Evolutionary conservation across 208 protist genomes (phyloP).

Genomic region (Porcisia hertigi): DNA sequence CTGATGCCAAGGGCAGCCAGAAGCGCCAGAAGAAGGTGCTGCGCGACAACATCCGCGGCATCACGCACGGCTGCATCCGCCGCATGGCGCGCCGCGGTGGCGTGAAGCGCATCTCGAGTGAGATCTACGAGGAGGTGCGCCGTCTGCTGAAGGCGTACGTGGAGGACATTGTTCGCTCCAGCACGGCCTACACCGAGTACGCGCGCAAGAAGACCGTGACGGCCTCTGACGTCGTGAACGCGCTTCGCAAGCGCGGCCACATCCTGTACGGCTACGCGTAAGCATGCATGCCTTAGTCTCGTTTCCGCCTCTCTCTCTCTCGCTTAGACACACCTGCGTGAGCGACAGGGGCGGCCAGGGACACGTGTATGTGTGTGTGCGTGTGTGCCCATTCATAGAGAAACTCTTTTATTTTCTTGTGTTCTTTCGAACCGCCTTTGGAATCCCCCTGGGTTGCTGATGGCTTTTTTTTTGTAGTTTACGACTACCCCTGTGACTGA

Average conservation of each 20-base stretch:
- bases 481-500: too few relatives aligned
- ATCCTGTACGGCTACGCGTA: constrained; percentile 91
- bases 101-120: constrained; percentile 88
- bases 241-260: constrained; percentile 86
- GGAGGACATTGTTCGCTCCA: constrained; percentile 79
- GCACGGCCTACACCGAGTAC: constrained; percentile 88
- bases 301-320: too few relatives aligned
- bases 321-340: too few relatives aligned
- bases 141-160: constrained; percentile 85
- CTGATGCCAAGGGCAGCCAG: constrained; percentile 67
- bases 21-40: constrained; percentile 89
- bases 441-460: too few relatives aligned
- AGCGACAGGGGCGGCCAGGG: too few relatives aligned
- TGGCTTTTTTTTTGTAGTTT: too few relatives aligned
- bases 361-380: too few relatives aligned
- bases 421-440: too few relatives aligned
- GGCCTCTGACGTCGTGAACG: constrained; percentile 85
- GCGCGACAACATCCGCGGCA: constrained; percentile 86
- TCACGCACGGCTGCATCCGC: constrained; percentile 87
- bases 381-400: too few relatives aligned
- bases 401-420: too few relatives aligned
- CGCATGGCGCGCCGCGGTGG: constrained; percentile 91
- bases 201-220: constrained; percentile 84
- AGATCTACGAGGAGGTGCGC: constrained; percentile 73
- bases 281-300: not conserved